phyloP scores from a whole-genome alignment of 805 yeast species.

The Suhomyces sp. region DNA sequence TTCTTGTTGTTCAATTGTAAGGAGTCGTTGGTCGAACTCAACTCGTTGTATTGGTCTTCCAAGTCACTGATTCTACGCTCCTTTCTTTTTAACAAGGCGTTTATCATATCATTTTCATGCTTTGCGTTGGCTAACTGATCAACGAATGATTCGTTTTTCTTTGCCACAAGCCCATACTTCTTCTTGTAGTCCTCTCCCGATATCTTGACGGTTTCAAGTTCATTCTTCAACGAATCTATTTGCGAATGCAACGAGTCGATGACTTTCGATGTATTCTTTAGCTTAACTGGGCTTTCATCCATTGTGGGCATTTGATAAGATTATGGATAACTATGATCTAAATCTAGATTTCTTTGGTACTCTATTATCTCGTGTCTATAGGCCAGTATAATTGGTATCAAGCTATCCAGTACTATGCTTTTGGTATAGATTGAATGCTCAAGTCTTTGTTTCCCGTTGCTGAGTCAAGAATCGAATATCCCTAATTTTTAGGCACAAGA shows the following conservation, averaged over 20 bases:
- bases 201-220: conserved; percentile 39
- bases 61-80: conserved; percentile 67
- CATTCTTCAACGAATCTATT: conserved; percentile 44
- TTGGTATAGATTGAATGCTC: too few species aligned
- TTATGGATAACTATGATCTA: too few species aligned
- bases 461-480: too few species aligned
- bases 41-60: conserved; percentile 55
- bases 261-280: conserved; percentile 29
- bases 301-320: conserved; percentile 8
- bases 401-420: too few species aligned
- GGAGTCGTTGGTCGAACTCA: conserved; percentile 48
- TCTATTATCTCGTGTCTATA: too few species aligned
- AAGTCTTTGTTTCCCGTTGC: too few species aligned
- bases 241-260: conserved; percentile 56
- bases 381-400: too few species aligned
- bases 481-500: too few species aligned
- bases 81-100: conserved; percentile 65
- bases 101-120: conserved; percentile 76
- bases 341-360: too few species aligned
- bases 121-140: conserved; percentile 69
- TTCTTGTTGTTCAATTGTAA: conserved; percentile 50
- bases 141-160: conserved; percentile 52
- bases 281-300: conserved; percentile 22
- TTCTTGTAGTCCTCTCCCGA: conserved; percentile 51
- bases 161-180: conserved; percentile 46